These are phyloP conservation scores for Monotropa hypopitys DNA, from an alignment of 179 eudicot genomes.

Conservation along the genomic window DNA sequence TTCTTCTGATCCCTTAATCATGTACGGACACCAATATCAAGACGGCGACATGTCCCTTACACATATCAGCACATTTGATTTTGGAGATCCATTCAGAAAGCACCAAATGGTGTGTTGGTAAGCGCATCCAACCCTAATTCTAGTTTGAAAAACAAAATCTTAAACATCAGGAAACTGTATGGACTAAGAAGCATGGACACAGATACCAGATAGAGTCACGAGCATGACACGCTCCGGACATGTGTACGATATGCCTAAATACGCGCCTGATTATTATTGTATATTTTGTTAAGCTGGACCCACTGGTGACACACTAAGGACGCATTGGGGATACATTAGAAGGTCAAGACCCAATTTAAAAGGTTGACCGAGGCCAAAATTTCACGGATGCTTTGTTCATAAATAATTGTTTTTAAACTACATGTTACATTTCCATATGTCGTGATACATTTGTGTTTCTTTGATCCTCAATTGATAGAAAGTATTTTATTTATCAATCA, in stretches of 20 bases:
- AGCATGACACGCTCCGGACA: not conserved
- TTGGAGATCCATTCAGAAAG: constrained; percentile 63
- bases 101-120: constrained; percentile 63
- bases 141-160: not conserved
- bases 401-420: not conserved
- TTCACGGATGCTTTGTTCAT: not conserved
- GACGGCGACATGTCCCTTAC: constrained; percentile 38
- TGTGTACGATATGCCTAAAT: not conserved
- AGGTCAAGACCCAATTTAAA: not conserved
- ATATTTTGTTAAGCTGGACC: not conserved
- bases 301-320: not conserved
- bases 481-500: not conserved
- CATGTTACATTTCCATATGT: not conserved
- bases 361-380: not conserved
- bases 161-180: not conserved
- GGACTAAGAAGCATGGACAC: not conserved
- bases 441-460: not conserved
- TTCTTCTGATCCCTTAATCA: constrained; percentile 38
- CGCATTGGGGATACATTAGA: not conserved
- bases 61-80: constrained; percentile 48
- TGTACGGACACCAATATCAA: constrained; percentile 46
- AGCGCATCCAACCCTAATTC: constrained; percentile 1
- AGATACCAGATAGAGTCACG: not conserved
- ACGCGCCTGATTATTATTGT: not conserved
- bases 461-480: not conserved